Conservation (phyloP, 1,139 yeast species). For the Yamadazyma sp. region DNA sequence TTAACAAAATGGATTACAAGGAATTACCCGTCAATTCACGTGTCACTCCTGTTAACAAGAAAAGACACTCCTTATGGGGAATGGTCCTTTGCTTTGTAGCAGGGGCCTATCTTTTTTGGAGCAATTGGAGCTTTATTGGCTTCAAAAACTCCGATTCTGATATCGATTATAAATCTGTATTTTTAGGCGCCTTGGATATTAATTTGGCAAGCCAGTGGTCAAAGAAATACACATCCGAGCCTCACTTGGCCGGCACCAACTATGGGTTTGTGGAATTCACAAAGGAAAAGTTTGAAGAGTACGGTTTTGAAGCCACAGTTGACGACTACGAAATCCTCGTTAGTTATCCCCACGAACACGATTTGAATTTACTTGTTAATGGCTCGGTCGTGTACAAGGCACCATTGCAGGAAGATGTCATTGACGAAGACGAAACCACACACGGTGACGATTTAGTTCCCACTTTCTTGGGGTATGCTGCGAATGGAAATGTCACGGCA, state of each 20-base stretch:
- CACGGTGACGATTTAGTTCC: conserved; percentile 43
- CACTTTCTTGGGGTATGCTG: conserved; percentile 47
- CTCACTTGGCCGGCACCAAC: conserved; percentile 76
- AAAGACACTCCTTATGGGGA: not conserved
- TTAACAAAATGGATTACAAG: not conserved
- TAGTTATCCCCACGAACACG: conserved; percentile 51
- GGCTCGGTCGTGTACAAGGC: conserved; percentile 54
- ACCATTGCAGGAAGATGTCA: conserved; percentile 65
- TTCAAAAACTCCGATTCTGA: not conserved
- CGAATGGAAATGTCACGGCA: conserved; percentile 49
- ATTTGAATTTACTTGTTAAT: conserved; percentile 38
- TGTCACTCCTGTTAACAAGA: not conserved
- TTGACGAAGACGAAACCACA: conserved; percentile 72
- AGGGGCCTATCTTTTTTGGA: not conserved
- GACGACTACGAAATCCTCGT: conserved; percentile 60
- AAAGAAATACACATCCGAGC: conserved; percentile 52
- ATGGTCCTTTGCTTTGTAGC: not conserved
- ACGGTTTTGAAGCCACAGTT: conserved; percentile 51
- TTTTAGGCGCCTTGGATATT: conserved; percentile 40
- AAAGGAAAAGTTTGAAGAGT: conserved; percentile 56
- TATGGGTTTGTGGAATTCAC: conserved; percentile 67
- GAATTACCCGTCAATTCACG: not conserved
- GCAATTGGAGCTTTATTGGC: not conserved
- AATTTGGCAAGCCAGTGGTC: conserved; percentile 58
- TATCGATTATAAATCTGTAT: conserved; percentile 20